Conservation (phyloP, 257 asterid genomes). For the Solanum sejunctum region DNA sequence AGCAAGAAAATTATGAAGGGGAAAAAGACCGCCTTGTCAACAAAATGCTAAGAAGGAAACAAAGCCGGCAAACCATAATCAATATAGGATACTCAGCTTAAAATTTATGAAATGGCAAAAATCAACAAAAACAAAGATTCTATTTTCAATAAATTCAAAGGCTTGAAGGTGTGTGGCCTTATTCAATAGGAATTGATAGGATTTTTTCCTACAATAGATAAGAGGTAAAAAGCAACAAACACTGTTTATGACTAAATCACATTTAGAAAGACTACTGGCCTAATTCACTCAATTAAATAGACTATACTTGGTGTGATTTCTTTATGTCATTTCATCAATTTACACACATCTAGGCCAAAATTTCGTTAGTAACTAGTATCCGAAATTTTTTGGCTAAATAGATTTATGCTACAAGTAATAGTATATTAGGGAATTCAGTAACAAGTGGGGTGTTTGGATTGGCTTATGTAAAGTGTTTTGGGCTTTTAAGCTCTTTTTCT, state of each 20-base stretch:
- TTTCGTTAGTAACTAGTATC: neutral
- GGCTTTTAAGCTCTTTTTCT: too few species aligned
- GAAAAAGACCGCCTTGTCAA: neutral
- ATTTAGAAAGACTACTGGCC: neutral
- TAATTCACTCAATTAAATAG: neutral
- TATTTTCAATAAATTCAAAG: neutral
- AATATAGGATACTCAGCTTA: neutral
- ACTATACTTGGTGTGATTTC: neutral
- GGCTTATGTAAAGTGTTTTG: too few species aligned
- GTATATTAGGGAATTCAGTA: neutral
- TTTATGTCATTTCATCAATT: neutral
- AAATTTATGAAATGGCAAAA: neutral
- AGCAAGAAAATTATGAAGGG: neutral
- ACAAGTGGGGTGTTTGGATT: neutral
- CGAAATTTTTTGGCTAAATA: neutral
- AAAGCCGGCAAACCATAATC: neutral
- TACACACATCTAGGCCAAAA: neutral
- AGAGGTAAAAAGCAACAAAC: neutral
- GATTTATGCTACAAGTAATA: neutral
- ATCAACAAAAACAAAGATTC: neutral
- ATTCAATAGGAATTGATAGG: neutral
- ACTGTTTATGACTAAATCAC: neutral
- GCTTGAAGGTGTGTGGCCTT: neutral
- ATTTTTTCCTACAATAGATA: neutral
- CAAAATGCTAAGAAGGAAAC: neutral